phyloP scores from a whole-genome alignment of 1,284 basidiomycete genomes.

The Abortiporus biennis region DNA sequence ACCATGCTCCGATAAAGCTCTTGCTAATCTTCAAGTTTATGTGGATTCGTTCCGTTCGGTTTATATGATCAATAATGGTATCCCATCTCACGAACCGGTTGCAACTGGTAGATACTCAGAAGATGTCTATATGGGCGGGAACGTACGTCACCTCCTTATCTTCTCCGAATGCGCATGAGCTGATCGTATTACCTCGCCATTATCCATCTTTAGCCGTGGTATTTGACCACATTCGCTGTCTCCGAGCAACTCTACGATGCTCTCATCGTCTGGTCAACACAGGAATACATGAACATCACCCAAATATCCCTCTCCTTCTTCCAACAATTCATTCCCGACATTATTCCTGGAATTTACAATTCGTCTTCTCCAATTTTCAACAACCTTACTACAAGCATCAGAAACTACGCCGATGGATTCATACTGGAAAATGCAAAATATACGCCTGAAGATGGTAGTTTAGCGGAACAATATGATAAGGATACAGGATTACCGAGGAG shows the following conservation, averaged over 20 bases:
- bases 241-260: constrained; percentile 42
- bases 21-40: constrained; percentile 46
- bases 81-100: constrained; percentile 33
- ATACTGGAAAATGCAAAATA: constrained; percentile 30
- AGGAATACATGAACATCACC: constrained; percentile 29
- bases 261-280: constrained; percentile 31
- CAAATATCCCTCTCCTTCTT: constrained; percentile 37
- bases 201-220: constrained; percentile 30
- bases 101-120: constrained; percentile 52
- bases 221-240: constrained; percentile 33
- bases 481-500: constrained; percentile 26
- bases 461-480: constrained; percentile 35
- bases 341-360: constrained; percentile 30
- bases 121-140: constrained; percentile 47
- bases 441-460: constrained; percentile 32
- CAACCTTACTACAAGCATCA: constrained; percentile 28
- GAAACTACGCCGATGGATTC: constrained; percentile 38
- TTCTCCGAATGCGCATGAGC: not conserved
- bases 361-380: constrained; percentile 24
- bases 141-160: constrained; percentile 26
- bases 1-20: constrained; percentile 53
- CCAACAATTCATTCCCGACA: constrained; percentile 28
- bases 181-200: no score
- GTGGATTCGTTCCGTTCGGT: constrained; percentile 48
- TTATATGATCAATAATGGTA: constrained; percentile 45